These are phyloP conservation scores for Calocera cornea DNA, from an alignment of 768 basidiomycete species.

Conservation along the genomic window DNA sequence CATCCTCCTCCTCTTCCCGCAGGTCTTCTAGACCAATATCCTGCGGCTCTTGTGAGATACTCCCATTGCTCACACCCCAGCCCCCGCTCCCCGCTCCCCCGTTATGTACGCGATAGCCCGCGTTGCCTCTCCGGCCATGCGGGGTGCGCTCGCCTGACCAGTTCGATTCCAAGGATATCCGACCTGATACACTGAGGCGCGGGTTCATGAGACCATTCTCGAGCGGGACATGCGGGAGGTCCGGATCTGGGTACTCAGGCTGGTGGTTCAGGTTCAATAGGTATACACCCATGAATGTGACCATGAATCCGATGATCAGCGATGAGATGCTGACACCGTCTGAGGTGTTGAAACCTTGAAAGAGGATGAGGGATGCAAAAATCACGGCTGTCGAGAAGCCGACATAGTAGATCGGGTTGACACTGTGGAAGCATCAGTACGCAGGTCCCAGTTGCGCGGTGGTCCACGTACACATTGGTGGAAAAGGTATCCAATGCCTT, in stretches of 20 bases:
- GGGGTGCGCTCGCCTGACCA: background rate
- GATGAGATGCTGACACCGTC: slow-evolving; percentile 71
- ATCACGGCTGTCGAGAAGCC: slow-evolving; percentile 90
- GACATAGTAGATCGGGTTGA: slow-evolving; percentile 97
- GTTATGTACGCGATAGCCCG: background rate
- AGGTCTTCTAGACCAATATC: slow-evolving; percentile 17
- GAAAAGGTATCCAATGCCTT: slow-evolving; percentile 94
- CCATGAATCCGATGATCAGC: slow-evolving; percentile 75
- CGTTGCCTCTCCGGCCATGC: background rate
- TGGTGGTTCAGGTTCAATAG: slow-evolving; percentile 70
- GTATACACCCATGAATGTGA: slow-evolving; percentile 96
- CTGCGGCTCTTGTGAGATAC: slow-evolving; percentile 15
- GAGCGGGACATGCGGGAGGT: slow-evolving; percentile 38
- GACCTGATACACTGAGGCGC: slow-evolving; percentile 64
- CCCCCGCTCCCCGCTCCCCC: background rate
- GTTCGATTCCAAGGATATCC: slow-evolving; percentile 52
- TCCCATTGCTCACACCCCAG: background rate
- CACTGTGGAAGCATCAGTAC: slow-evolving; percentile 37
- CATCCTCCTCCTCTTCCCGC: slow-evolving; percentile 7
- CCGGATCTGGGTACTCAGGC: slow-evolving; percentile 18
- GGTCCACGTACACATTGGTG: slow-evolving; percentile 74
- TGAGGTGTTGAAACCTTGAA: slow-evolving; percentile 92
- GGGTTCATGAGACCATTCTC: slow-evolving; percentile 62
- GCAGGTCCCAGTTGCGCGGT: background rate
- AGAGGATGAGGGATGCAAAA: slow-evolving; percentile 86